A percentile compares a stretch with the other conserved stretches of the same genome.
These are phyloP conservation scores for Thelonectria rubi DNA, from an alignment of 2,329 filamentous ascomycete species.

Conservation along the genomic window DNA sequence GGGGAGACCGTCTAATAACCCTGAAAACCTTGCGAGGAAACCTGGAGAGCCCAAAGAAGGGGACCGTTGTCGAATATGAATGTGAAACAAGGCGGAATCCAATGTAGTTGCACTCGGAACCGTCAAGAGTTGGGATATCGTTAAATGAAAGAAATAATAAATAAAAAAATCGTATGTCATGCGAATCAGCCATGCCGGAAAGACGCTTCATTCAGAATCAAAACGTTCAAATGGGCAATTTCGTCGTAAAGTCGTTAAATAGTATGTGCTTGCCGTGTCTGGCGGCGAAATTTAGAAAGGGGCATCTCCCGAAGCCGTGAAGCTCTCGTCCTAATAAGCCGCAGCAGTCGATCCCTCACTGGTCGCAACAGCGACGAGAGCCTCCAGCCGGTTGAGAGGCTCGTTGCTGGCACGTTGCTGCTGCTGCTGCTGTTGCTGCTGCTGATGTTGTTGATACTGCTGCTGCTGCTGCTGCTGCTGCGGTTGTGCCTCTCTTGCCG, in stretches of 20 bases:
- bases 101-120: constrained; percentile 21
- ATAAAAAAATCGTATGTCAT: constrained; percentile 35
- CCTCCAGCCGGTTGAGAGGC: constrained; percentile 52
- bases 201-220: constrained; percentile 37
- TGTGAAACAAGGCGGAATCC: constrained; percentile 22
- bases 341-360: constrained; percentile 55
- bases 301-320: constrained; percentile 1
- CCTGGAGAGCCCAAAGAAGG: constrained; percentile 17
- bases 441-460: constrained; percentile 41
- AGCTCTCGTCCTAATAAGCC: constrained; percentile 46
- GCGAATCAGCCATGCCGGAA: constrained; percentile 30
- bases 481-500: constrained; percentile 46
- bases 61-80: constrained; percentile 10
- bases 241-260: constrained; percentile 38
- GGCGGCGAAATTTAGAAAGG: constrained; percentile 15
- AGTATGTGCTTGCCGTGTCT: constrained; percentile 33
- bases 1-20: constrained; percentile 28
- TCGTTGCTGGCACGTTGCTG: constrained; percentile 45
- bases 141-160: constrained; percentile 22
- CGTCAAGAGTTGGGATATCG: constrained; percentile 32
- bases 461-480: constrained; percentile 43
- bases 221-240: constrained; percentile 29
- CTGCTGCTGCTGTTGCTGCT: constrained; percentile 40
- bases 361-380: constrained; percentile 56
- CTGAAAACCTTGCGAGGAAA: constrained; percentile 13